phyloP scores from a whole-genome alignment of 2,329 filamentous ascomycete species.

The Penicillium vulpinum region DNA sequence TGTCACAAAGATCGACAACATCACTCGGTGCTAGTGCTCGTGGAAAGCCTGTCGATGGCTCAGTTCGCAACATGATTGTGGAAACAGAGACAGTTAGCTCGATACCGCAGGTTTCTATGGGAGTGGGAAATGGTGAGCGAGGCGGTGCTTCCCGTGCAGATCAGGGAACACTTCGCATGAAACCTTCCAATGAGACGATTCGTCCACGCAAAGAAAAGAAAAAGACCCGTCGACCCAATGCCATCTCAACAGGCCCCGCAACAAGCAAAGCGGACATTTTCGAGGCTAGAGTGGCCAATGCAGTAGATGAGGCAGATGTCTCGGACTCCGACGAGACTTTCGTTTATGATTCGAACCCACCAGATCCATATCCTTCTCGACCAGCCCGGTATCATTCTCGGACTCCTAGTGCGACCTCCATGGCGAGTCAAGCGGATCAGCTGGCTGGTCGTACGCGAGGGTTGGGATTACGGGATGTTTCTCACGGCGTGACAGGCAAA shows the following conservation, averaged over 20 bases:
- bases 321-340: slow-evolving; percentile 98
- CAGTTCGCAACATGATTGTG: slow-evolving; percentile 88
- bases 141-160: slow-evolving; percentile 61
- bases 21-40: slow-evolving; percentile 62
- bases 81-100: slow-evolving; percentile 95
- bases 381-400: slow-evolving; percentile 85
- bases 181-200: slow-evolving; percentile 93
- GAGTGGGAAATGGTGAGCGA: slow-evolving; percentile 59
- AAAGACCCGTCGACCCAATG: slow-evolving; percentile 73
- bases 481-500: slow-evolving; percentile 68
- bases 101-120: slow-evolving; percentile 78
- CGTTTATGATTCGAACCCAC: slow-evolving; percentile 96
- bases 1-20: slow-evolving; percentile 67
- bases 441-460: slow-evolving; percentile 59
- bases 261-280: slow-evolving; percentile 98
- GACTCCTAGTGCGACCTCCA: slow-evolving; percentile 88
- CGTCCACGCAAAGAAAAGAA: slow-evolving; percentile 92
- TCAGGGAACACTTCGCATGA: slow-evolving; percentile 73
- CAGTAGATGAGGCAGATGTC: slow-evolving; percentile 92
- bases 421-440: slow-evolving; percentile 53
- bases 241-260: slow-evolving; percentile 53
- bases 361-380: slow-evolving; percentile 55
- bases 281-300: slow-evolving; percentile 92
- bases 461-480: slow-evolving; percentile 64
- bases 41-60: slow-evolving; percentile 70